Percentiles rank a stretch among this genome's conserved stretches.
Conservation (phyloP, 2,329 filamentous ascomycete genomes). For the Cryoendolithus antarcticus region DNA sequence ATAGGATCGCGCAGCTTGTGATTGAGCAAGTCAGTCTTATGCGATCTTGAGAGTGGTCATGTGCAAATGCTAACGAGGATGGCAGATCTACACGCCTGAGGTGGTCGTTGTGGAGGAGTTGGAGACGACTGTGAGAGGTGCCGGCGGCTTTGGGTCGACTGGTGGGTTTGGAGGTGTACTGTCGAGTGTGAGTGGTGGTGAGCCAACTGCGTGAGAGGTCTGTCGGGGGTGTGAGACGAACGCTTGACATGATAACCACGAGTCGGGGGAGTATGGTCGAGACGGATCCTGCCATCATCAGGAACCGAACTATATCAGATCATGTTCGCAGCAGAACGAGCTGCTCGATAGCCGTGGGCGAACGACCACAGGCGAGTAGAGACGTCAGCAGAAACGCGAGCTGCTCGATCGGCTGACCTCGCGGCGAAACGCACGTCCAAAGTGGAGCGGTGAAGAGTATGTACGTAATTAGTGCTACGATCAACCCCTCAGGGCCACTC, state of each 20-base stretch:
- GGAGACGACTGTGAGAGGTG: conserved; percentile 80
- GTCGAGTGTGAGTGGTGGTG: conserved; percentile 16
- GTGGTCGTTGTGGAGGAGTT: conserved; percentile 81
- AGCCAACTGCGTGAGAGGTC: background rate
- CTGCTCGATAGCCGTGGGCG: no score
- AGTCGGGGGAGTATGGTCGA: background rate
- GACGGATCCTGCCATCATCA: background rate
- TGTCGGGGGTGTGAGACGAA: conserved; percentile 1
- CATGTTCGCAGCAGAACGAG: no score
- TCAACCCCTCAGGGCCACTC: conserved; percentile 5
- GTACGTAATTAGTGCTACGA: no score
- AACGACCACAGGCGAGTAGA: no score
- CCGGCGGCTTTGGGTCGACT: conserved; percentile 84
- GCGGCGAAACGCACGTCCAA: no score
- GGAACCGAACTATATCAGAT: background rate
- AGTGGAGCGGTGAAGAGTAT: no score
- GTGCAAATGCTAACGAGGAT: conserved; percentile 6
- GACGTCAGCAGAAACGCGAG: no score
- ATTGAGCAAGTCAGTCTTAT: conserved; percentile 55
- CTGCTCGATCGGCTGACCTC: no score
- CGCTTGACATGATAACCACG: background rate
- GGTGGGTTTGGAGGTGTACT: conserved; percentile 38
- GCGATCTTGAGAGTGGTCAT: background rate
- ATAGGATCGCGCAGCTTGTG: conserved; percentile 86
- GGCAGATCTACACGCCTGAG: conserved; percentile 75